Evolutionary conservation across 768 basidiomycete species (phyloP).

Genomic region (Chalciporus pseudorubinellus): DNA sequence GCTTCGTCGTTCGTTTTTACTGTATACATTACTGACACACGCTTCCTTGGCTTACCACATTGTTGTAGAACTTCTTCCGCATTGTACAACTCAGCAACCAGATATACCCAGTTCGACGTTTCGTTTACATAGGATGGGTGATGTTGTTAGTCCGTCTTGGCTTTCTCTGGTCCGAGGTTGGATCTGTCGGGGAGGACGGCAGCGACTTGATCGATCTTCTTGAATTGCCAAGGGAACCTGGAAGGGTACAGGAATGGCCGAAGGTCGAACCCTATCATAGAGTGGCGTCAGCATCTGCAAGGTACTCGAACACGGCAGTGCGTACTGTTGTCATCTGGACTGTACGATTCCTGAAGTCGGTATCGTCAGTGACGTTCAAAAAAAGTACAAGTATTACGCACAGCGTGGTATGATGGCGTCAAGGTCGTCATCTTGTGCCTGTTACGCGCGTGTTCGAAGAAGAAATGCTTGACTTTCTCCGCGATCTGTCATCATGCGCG

Average conservation of each 20-base stretch:
- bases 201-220: constrained; percentile 88
- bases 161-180: constrained; percentile 36
- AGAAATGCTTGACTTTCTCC: constrained; percentile 96
- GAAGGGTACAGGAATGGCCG: constrained; percentile 96
- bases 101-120: background rate
- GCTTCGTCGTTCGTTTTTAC: background rate
- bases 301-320: background rate
- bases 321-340: constrained; percentile 94
- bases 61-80: background rate
- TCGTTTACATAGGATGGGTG: constrained; percentile 12
- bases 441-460: constrained; percentile 95
- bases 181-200: constrained; percentile 73
- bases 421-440: constrained; percentile 98
- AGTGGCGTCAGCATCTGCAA: constrained; percentile 1
- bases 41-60: background rate
- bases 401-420: constrained; percentile 93
- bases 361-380: background rate
- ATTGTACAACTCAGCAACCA: constrained; percentile 10
- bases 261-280: constrained; percentile 77
- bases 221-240: constrained; percentile 95
- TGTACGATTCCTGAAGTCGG: constrained; percentile 82
- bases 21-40: constrained; percentile 2
- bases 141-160: constrained; percentile 43
- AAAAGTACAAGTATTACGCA: constrained; percentile 39
- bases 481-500: constrained; percentile 68